Evolutionary conservation across 768 basidiomycete species (phyloP).

Genomic region (Cubamyces lactineus): DNA sequence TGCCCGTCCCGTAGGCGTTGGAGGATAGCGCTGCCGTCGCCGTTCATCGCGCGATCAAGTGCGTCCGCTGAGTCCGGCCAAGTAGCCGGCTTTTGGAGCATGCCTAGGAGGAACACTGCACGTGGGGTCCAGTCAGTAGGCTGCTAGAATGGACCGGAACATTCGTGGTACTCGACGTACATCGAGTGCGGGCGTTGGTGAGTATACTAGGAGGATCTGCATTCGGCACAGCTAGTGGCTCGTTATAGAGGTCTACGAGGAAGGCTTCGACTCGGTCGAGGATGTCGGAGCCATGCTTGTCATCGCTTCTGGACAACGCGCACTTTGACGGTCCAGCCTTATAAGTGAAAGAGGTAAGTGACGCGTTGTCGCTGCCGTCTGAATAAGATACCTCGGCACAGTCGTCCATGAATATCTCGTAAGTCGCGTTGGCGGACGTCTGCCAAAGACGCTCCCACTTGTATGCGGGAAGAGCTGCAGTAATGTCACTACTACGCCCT

Average conservation of each 20-base stretch:
- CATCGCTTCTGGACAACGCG: slow-evolving; percentile 26
- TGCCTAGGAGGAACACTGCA: slow-evolving; percentile 19
- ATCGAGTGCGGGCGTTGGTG: slow-evolving; percentile 29
- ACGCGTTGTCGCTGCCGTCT: not conserved
- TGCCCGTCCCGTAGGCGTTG: slow-evolving; percentile 22
- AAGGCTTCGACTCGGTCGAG: slow-evolving; percentile 31
- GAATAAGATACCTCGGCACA: slow-evolving; percentile 31
- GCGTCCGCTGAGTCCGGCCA: slow-evolving; percentile 28
- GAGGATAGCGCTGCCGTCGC: slow-evolving; percentile 31
- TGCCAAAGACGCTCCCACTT: slow-evolving; percentile 30
- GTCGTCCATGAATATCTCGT: slow-evolving; percentile 31
- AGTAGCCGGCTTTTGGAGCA: slow-evolving; percentile 25
- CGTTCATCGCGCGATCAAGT: slow-evolving; percentile 30
- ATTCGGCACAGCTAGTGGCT: slow-evolving; percentile 33
- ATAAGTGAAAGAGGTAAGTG: not conserved
- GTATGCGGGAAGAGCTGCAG: slow-evolving; percentile 24
- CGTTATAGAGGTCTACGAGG: slow-evolving; percentile 27
- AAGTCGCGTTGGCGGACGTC: slow-evolving; percentile 29
- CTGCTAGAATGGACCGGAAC: not conserved
- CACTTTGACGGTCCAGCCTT: slow-evolving; percentile 35
- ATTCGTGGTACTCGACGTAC: slow-evolving; percentile 10
- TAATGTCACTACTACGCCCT: not conserved
- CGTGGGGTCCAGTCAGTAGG: not conserved
- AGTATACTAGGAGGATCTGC: slow-evolving; percentile 32
- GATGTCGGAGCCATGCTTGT: slow-evolving; percentile 20